phyloP scores from a whole-genome alignment of 225 moss, liverwort and hornwort species.

The Ulota crispa region DNA sequence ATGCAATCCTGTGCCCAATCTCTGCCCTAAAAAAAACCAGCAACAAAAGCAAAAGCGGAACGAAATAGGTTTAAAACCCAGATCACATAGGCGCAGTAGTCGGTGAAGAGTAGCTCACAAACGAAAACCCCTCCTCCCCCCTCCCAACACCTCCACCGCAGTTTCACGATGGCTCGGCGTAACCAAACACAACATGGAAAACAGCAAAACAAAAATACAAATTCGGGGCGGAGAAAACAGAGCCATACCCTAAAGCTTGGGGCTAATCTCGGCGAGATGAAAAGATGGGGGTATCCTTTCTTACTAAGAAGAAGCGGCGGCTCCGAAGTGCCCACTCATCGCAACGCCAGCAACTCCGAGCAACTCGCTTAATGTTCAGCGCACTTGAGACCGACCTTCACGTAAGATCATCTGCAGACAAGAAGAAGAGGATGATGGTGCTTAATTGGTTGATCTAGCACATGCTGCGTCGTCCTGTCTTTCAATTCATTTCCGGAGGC shows the following conservation, averaged over 20 bases:
- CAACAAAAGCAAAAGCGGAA: not conserved
- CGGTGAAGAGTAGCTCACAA: not conserved
- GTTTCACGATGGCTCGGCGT: not conserved
- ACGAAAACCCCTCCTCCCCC: not conserved
- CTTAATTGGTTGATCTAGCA: slow-evolving; percentile 4
- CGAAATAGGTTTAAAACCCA: not conserved
- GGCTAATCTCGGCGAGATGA: slow-evolving; percentile 5
- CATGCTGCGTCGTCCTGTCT: not conserved
- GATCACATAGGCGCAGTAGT: not conserved
- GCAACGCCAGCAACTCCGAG: not conserved
- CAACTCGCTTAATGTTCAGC: not conserved
- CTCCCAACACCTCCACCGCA: not conserved
- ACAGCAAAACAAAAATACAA: too few species aligned
- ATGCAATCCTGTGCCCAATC: not conserved
- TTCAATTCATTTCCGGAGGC: not conserved
- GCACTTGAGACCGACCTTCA: not conserved
- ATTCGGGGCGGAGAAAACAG: not conserved
- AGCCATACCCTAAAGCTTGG: slow-evolving; percentile 10
- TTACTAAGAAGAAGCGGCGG: not conserved
- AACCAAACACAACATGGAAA: not conserved
- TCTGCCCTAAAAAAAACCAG: not conserved
- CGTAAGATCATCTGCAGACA: slow-evolving; percentile 24
- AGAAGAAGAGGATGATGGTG: not conserved
- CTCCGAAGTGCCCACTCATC: not conserved
- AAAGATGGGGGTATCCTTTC: not conserved